These are phyloP conservation scores for Colletotrichum coccodes DNA, from an alignment of 2,329 filamentous ascomycete species.

Conservation along the genomic window DNA sequence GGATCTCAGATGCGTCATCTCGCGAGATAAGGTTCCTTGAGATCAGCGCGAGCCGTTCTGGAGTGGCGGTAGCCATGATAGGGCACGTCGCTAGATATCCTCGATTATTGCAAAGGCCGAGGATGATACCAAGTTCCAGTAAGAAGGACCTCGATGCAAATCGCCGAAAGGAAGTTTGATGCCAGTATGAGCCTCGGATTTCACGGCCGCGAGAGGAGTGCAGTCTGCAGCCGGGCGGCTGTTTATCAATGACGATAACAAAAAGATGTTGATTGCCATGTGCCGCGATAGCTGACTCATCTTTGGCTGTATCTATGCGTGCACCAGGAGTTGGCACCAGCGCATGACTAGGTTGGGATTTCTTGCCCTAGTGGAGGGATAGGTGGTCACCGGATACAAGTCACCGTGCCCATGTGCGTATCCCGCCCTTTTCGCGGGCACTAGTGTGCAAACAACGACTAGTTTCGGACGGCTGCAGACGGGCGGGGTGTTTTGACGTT, in stretches of 20 bases:
- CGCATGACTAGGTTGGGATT: not conserved
- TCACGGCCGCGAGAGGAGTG: too few species aligned
- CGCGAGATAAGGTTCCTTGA: not conserved
- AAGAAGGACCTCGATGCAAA: too few species aligned
- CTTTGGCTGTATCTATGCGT: not conserved
- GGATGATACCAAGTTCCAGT: not conserved
- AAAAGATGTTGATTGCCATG: not conserved
- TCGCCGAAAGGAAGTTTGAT: not conserved
- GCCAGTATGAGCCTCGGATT: not conserved
- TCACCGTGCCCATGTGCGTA: not conserved
- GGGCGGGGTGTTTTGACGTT: not conserved
- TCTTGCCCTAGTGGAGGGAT: not conserved
- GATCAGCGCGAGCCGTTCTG: not conserved
- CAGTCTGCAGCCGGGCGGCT: not conserved
- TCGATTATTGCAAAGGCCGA: not conserved
- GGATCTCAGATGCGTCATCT: conserved; percentile 18
- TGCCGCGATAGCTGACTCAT: conserved; percentile 2
- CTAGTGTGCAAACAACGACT: not conserved
- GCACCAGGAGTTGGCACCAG: not conserved
- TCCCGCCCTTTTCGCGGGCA: not conserved
- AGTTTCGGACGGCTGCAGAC: not conserved
- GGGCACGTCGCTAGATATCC: not conserved
- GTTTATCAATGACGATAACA: conserved; percentile 13
- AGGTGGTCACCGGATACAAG: not conserved
- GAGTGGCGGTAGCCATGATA: not conserved